Conservation (phyloP, 2,329 filamentous ascomycete genomes). For the Huntiella decipiens region DNA sequence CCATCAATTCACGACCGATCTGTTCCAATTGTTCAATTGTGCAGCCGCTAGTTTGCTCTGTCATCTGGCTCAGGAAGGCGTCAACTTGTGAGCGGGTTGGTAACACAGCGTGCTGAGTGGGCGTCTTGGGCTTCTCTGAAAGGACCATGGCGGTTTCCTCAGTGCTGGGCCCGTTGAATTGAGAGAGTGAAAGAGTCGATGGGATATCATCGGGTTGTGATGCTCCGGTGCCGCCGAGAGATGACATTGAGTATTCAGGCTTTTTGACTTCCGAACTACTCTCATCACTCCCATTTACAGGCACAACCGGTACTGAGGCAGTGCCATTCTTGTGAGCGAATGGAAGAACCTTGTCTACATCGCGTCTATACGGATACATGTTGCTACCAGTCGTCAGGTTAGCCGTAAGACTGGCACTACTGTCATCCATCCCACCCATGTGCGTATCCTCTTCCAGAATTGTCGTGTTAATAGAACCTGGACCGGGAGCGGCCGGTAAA, state of each 20-base stretch:
- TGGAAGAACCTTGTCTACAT: conserved; percentile 28
- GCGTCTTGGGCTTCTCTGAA: neutral
- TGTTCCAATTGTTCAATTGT: conserved; percentile 91
- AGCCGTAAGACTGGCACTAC: conserved; percentile 13
- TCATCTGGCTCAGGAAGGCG: conserved; percentile 42
- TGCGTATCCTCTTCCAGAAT: conserved; percentile 33
- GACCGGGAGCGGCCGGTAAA: conserved; percentile 17
- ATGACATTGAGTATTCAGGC: conserved; percentile 19
- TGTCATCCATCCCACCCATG: conserved; percentile 38
- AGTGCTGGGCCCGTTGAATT: conserved; percentile 1
- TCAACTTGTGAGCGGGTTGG: conserved; percentile 31
- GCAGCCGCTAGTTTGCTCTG: conserved; percentile 51
- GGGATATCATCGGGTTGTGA: neutral
- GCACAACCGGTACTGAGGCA: conserved; percentile 37
- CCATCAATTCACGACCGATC: conserved; percentile 79
- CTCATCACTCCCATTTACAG: conserved; percentile 56
- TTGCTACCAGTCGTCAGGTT: conserved; percentile 18
- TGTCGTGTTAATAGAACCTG: conserved; percentile 23
- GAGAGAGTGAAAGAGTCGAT: neutral
- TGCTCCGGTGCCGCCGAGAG: neutral
- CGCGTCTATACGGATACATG: neutral
- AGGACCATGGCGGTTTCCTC: neutral
- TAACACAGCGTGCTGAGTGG: conserved; percentile 14
- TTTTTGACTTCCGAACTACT: conserved; percentile 57
- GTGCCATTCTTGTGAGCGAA: conserved; percentile 46